Base-by-base conservation (phyloP, 106 monocot genomes). In the Hemerocallis citrina region DNA sequence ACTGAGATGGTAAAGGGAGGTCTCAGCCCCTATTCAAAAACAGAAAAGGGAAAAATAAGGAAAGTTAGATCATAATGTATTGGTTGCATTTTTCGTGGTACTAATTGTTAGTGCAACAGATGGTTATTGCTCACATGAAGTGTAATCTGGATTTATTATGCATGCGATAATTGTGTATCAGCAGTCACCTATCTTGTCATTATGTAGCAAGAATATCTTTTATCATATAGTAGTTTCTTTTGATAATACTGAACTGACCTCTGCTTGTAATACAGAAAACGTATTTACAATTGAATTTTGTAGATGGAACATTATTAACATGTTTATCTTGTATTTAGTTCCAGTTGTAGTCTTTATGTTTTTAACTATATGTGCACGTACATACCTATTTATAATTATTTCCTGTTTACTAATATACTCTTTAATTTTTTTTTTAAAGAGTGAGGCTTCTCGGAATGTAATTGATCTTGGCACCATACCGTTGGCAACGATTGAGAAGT, bases 391-490 rank as follows among this genome's bases (percentile, higher is more conserved):
- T 44, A 38, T 38, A 6, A 38, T 38, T 38, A 38, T 39, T 8
- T 34, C 27, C 21, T 38, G 2, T 72, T 34, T 66, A 16, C 34
- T 21, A 11, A 34, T 13, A 29, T 64, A 1, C 33, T 20, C 6
- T 33, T 5, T 16, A 43, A 48, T 45, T 66, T 55, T 47, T 55
- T 47, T 31, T 71, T 75, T 57, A 16, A 35, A 89, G 98, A 98
- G 92, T 67, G 88, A 82, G 64, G 72, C 59, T 46, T 79, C 88
- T 8, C 72, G 79, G 30, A 69, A 75, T 15, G 68, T 98, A 57
- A 88, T 98, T 84, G 75, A 77, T 64, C 82, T 92, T 69, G 98
- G 98, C 27, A 92, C 98, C n/a, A 88, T 98, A 68, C 85, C 98
- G 23, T 68, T 98, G 69, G 46, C 98, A 27, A 80, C 82, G 27